Percentiles rank a stretch among this genome's conserved stretches.
Conservation (phyloP, 768 basidiomycete genomes). For the Kwoniella mangroviensis region DNA sequence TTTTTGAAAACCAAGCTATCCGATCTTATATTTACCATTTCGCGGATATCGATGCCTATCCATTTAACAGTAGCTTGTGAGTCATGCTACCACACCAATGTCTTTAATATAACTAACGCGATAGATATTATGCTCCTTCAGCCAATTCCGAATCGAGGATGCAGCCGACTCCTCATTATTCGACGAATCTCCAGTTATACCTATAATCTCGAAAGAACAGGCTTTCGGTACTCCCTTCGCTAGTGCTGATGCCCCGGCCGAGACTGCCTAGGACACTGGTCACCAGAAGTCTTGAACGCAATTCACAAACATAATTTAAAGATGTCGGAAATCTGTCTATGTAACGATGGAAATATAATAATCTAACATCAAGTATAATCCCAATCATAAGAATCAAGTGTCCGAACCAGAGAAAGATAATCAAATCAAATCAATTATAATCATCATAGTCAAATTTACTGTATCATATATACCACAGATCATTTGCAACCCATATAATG, state of each 20-base stretch:
- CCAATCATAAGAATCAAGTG: background rate
- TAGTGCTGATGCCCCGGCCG: background rate
- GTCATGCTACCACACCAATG: background rate
- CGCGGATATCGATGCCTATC: conserved; percentile 3
- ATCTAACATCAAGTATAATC: background rate
- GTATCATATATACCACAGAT: background rate
- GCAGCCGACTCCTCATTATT: conserved; percentile 3
- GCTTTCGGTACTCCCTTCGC: conserved; percentile 6
- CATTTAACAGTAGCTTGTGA: conserved; percentile 10
- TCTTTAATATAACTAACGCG: background rate
- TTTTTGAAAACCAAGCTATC: conserved; percentile 9
- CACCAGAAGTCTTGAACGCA: too few species aligned
- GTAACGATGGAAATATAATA: background rate
- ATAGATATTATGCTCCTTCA: background rate
- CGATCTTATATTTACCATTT: conserved; percentile 8
- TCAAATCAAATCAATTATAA: background rate
- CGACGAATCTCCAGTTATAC: background rate
- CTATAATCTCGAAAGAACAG: conserved; percentile 7
- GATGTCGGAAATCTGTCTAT: background rate
- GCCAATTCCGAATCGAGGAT: conserved; percentile 15
- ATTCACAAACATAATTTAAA: too few species aligned
- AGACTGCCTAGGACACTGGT: background rate
- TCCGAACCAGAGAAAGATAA: background rate
- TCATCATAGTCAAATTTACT: background rate
- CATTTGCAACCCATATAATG: too few species aligned